Evolutionary conservation across 768 basidiomycete genomes (phyloP).

Genomic region (Mycena filopes): DNA sequence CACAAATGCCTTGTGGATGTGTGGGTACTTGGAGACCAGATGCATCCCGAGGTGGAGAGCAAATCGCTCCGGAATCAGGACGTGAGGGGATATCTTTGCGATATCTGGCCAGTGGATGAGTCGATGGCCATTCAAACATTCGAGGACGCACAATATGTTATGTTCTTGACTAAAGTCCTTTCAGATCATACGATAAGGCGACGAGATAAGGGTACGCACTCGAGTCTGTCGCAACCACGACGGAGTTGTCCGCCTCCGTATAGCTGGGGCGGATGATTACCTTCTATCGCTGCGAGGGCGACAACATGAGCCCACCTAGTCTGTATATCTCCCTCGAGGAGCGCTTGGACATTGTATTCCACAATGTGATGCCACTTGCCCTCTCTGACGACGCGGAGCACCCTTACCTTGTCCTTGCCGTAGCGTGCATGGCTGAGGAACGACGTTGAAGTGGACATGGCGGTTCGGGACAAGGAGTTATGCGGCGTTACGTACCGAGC

Average conservation of each 20-base stretch:
- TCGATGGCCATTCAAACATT: neutral
- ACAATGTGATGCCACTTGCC: conserved; percentile 63
- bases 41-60: conserved; percentile 89
- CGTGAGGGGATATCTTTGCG: conserved; percentile 90
- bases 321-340: conserved; percentile 85
- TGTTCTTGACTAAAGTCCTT: conserved; percentile 66
- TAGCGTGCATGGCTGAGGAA: conserved; percentile 68
- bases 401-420: conserved; percentile 90
- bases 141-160: conserved; percentile 63
- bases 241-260: conserved; percentile 88
- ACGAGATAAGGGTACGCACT: conserved; percentile 57
- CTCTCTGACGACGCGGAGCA: conserved; percentile 85
- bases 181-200: neutral
- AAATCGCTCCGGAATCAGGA: conserved; percentile 86
- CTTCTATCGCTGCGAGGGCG: no score
- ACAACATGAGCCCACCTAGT: conserved; percentile 50
- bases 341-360: conserved; percentile 84
- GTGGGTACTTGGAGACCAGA: conserved; percentile 82
- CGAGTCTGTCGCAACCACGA: conserved; percentile 92
- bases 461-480: neutral
- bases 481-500: no score
- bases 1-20: conserved; percentile 76
- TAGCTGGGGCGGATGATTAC: conserved; percentile 61
- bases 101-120: conserved; percentile 58
- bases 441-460: conserved; percentile 19